phyloP scores from a whole-genome alignment of 495 filamentous ascomycete species.

The Neurospora sp. region DNA sequence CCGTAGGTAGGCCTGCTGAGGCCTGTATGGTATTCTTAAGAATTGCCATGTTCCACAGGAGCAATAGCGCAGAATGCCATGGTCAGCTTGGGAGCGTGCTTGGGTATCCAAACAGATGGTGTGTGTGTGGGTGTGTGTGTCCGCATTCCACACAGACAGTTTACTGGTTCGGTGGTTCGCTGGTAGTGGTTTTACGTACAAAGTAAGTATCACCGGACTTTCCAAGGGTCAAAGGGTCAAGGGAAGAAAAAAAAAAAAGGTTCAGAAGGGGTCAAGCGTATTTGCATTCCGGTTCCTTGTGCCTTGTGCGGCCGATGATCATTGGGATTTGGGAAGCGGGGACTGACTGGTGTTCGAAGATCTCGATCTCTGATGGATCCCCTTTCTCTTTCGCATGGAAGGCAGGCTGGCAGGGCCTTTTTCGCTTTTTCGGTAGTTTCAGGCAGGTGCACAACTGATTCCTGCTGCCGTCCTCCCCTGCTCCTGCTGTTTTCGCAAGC shows the following conservation, averaged over 20 bases:
- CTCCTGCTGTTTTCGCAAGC: not conserved
- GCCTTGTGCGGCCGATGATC: not conserved
- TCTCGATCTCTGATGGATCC: not conserved
- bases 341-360: not conserved
- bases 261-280: not conserved
- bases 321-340: not conserved
- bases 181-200: not conserved
- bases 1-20: not conserved
- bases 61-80: constrained; percentile 6
- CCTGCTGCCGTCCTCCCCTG: not conserved
- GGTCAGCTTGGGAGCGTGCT: not conserved
- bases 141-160: not conserved
- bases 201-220: not conserved
- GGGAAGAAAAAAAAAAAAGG: not conserved
- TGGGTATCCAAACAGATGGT: not conserved
- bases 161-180: not conserved
- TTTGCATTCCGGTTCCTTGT: not conserved
- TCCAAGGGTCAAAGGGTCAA: not conserved
- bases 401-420: not conserved
- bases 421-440: not conserved
- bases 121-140: not conserved
- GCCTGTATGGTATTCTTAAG: constrained; percentile 13
- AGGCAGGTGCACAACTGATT: not conserved
- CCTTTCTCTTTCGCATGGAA: not conserved
- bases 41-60: constrained; percentile 17